Base-by-base conservation (phyloP, 2,329 filamentous ascomycete species). In the Tetracladium maxilliforme region DNA sequence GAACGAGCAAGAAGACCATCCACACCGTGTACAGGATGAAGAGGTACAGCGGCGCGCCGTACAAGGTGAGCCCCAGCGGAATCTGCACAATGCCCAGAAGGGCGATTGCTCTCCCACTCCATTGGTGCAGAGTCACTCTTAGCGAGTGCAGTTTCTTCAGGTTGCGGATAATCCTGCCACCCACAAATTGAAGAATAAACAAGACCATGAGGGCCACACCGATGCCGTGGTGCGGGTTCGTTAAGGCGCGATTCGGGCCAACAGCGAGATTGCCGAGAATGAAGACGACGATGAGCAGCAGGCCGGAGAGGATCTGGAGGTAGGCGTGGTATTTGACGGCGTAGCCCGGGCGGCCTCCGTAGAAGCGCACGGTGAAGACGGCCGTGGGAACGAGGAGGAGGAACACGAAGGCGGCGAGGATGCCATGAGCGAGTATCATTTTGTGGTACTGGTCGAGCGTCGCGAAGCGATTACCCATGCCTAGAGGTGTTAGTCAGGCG, bases 1-100 rank as follows among this genome's bases (percentile, higher is more conserved):
- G 35, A 3, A 84, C 41, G 10, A 94, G 37, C 17, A 94, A 54
- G 11, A 79, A 61, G 15, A 70, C 68, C 46, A 78, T 76, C 60
- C 77, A 87, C 1, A 95, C 34, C 0, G 86, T 66, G 42, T 79
- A 98, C 4, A 95, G 58, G 26, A 98, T 72, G 47, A 95, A 98
- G 4, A 86, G 63, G 19, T 66, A 69, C 41, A 77, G 71, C 5
- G 90, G 87, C 16, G 86, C 93, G 6, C 90, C 90, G 42, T 94
- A 98, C 2, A 98, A 61, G 1, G 86, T 86, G 23, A 98, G 60
- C 0, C 90, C 90, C 1, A 98, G 61, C 0, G 90, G 79, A 8
- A 98, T 70, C 45, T 98, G 90, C 4, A 75, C 66, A 35, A 95
- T 73, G 1, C 82, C 90, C 4, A 98, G 58, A 11, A 95, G 51